Evolutionary conservation across 2,329 filamentous ascomycete species (phyloP).

Genomic region (Xylogone sp.): DNA sequence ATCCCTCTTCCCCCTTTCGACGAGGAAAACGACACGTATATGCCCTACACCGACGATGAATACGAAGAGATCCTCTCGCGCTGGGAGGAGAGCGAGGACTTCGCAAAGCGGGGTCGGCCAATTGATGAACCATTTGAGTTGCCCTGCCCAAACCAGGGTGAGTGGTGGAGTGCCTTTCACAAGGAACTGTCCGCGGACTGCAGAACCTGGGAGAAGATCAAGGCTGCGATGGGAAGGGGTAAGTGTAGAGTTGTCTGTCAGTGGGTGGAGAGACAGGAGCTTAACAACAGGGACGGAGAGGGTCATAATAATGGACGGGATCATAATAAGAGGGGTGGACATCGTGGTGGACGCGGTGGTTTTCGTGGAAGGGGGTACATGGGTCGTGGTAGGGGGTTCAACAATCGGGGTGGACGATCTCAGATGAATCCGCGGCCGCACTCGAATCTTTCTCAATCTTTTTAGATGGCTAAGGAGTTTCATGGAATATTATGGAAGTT

Average conservation of each 20-base stretch:
- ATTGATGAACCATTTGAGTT: neutral
- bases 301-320: neutral
- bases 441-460: neutral
- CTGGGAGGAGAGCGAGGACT: neutral
- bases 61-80: slow-evolving; percentile 1
- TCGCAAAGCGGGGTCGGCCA: neutral
- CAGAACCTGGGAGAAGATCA: slow-evolving; percentile 14
- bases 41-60: neutral
- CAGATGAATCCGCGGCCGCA: neutral
- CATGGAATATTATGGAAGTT: too few species aligned
- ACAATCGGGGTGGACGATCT: neutral
- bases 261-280: slow-evolving; percentile 9
- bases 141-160: neutral
- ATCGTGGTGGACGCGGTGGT: neutral
- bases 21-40: slow-evolving; percentile 5
- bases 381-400: neutral
- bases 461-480: neutral
- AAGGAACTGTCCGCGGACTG: slow-evolving; percentile 10
- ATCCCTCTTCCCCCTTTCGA: slow-evolving; percentile 5
- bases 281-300: neutral
- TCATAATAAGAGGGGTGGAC: too few species aligned
- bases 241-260: slow-evolving; percentile 17
- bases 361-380: neutral
- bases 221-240: slow-evolving; percentile 16
- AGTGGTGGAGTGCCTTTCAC: slow-evolving; percentile 19